phyloP scores from a whole-genome alignment of 352 stramenopile genomes.

The Phytophthora cryptogea region DNA sequence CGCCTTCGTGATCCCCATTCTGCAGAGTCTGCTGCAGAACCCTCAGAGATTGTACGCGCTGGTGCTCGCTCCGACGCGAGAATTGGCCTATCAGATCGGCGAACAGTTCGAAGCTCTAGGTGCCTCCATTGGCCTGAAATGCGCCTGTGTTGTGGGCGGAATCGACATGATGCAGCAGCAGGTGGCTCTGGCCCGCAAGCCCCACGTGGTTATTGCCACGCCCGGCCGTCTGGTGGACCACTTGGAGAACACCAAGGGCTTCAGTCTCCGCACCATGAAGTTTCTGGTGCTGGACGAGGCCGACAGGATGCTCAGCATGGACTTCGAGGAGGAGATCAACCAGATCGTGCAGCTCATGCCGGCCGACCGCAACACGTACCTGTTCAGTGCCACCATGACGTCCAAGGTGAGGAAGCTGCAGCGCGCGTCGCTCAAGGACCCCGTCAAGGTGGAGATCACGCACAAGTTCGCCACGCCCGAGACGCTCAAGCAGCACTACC shows the following conservation, averaged over 20 bases:
- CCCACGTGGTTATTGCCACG: constrained; percentile 95
- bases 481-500: constrained; percentile 98
- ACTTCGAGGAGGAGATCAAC: constrained; percentile 99
- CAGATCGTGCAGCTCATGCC: constrained; percentile 97
- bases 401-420: constrained; percentile 99
- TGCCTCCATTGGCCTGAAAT: constrained; percentile 92
- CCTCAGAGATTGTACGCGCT: constrained; percentile 91
- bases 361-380: constrained; percentile 94
- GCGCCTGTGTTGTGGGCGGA: constrained; percentile 92
- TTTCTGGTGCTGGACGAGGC: constrained; percentile 95
- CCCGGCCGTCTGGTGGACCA: constrained; percentile 94
- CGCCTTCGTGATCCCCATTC: constrained; percentile 94
- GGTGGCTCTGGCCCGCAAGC: constrained; percentile 96
- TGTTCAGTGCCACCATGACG: constrained; percentile 99
- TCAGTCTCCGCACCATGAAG: constrained; percentile 91
- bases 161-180: constrained; percentile 98
- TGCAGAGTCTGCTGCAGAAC: constrained; percentile 92
- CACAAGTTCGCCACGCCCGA: constrained; percentile 98
- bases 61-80: constrained; percentile 93
- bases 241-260: constrained; percentile 97
- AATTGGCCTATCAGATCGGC: constrained; percentile 96
- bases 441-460: constrained; percentile 97
- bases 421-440: constrained; percentile 95
- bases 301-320: constrained; percentile 96
- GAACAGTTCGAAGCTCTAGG: constrained; percentile 94